Conservation (phyloP, 495 filamentous ascomycete species). For the Patellaria atrata region DNA sequence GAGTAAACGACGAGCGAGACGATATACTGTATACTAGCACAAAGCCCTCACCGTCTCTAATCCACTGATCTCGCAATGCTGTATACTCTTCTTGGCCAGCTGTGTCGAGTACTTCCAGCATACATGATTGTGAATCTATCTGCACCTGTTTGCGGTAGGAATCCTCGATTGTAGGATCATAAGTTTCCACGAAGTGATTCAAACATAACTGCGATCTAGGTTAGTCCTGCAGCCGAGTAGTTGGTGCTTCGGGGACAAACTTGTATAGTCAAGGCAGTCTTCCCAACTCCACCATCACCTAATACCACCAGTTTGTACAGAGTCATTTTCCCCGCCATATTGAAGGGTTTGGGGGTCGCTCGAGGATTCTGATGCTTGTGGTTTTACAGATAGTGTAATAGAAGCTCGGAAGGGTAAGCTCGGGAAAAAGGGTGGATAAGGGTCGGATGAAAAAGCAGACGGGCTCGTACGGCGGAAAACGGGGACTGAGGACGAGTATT, state of each 20-base stretch:
- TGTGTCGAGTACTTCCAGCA: conserved; percentile 97
- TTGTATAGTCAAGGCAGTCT: conserved; percentile 96
- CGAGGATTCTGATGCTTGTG: too few species aligned
- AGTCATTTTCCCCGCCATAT: conserved; percentile 76
- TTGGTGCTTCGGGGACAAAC: conserved; percentile 39
- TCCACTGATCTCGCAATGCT: conserved; percentile 94
- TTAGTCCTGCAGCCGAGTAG: conserved; percentile 1
- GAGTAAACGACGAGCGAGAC: conserved; percentile 82
- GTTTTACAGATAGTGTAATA: too few species aligned
- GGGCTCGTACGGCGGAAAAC: too few species aligned
- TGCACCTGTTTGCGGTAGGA: conserved; percentile 98
- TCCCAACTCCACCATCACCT: conserved; percentile 84
- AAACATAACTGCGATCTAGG: conserved; percentile 43
- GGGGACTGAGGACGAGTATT: too few species aligned
- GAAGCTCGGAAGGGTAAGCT: too few species aligned
- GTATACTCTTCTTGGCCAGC: conserved; percentile 99
- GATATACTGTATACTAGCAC: conserved; percentile 97
- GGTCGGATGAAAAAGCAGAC: too few species aligned
- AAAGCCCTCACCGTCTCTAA: conserved; percentile 93
- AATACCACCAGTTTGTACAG: conserved; percentile 98
- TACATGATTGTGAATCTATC: conserved; percentile 90
- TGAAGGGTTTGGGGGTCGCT: too few species aligned
- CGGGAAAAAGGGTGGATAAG: neutral
- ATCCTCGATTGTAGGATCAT: conserved; percentile 95
- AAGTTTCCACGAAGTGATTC: conserved; percentile 74